phyloP scores from a whole-genome alignment of 257 asterid species.

The Gardenia jasminoides region DNA sequence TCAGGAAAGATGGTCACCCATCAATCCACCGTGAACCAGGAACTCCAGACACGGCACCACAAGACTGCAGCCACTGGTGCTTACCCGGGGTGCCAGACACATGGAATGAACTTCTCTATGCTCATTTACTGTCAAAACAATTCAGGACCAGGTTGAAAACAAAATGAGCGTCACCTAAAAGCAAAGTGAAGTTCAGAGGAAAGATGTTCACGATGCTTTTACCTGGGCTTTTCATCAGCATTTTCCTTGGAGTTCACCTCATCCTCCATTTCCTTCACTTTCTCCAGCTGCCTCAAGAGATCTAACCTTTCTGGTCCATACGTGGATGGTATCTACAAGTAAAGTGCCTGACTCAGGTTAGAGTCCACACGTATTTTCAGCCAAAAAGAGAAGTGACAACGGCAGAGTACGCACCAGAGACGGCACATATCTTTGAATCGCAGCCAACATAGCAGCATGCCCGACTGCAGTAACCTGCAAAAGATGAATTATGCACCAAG shows the following conservation, averaged over 20 bases:
- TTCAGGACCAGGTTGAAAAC: constrained; percentile 27
- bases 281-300: constrained; percentile 93
- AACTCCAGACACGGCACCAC: constrained; percentile 53
- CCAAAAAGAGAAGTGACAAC: constrained; percentile 15
- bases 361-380: constrained; percentile 8
- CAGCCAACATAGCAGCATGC: constrained; percentile 91
- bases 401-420: constrained; percentile 54
- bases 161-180: constrained; percentile 9
- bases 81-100: constrained; percentile 86
- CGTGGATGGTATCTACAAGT: constrained; percentile 88
- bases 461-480: constrained; percentile 84
- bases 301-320: constrained; percentile 87
- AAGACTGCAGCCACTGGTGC: constrained; percentile 96
- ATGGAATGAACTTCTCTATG: constrained; percentile 68
- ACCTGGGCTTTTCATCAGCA: constrained; percentile 40
- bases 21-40: constrained; percentile 69
- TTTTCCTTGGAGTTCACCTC: constrained; percentile 50
- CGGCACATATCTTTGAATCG: constrained; percentile 89
- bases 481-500: constrained; percentile 12
- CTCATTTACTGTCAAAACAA: constrained; percentile 45
- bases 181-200: neutral
- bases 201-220: constrained; percentile 1
- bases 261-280: constrained; percentile 83
- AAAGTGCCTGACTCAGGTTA: constrained; percentile 19
- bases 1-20: constrained; percentile 78